These are phyloP conservation scores for Thermomucor indicae-seudaticae DNA, from an alignment of 371 early-diverging fungal genomes.

Conservation along the genomic window DNA sequence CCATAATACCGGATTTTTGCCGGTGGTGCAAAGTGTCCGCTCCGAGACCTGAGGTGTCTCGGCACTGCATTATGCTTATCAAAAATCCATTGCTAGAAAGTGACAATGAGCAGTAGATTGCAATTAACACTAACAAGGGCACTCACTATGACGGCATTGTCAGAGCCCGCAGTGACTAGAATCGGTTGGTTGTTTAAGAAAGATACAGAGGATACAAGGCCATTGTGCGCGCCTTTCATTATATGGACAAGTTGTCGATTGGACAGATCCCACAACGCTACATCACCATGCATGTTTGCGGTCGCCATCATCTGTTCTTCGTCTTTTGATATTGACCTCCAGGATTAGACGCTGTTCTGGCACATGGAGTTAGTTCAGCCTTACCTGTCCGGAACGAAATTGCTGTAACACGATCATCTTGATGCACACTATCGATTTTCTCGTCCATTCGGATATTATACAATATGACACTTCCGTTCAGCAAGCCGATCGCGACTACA, in stretches of 20 bases:
- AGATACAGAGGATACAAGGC: conserved; percentile 65
- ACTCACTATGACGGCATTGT: conserved; percentile 84
- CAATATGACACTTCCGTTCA: conserved; percentile 83
- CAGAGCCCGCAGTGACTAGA: conserved; percentile 82
- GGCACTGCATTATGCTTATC: conserved; percentile 80
- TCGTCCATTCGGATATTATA: conserved; percentile 79
- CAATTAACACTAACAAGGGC: neutral
- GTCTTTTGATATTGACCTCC: conserved; percentile 31
- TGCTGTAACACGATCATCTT: conserved; percentile 85
- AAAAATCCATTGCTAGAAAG: conserved; percentile 85
- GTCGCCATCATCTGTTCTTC: conserved; percentile 87
- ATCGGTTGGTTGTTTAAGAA: conserved; percentile 85
- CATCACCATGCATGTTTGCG: conserved; percentile 80
- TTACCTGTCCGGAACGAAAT: conserved; percentile 85
- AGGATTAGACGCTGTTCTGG: neutral
- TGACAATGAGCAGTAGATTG: neutral
- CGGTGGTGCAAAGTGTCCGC: conserved; percentile 88
- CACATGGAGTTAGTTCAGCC: conserved; percentile 1
- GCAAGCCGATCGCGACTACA: conserved; percentile 85
- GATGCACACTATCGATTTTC: conserved; percentile 69
- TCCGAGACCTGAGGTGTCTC: conserved; percentile 72
- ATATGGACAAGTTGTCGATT: conserved; percentile 69
- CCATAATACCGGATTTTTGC: conserved; percentile 74
- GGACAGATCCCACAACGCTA: conserved; percentile 91
- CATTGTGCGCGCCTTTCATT: conserved; percentile 82